These are phyloP conservation scores for Diaporthe ampelina DNA, from an alignment of 2,329 filamentous ascomycete species.

Conservation along the genomic window DNA sequence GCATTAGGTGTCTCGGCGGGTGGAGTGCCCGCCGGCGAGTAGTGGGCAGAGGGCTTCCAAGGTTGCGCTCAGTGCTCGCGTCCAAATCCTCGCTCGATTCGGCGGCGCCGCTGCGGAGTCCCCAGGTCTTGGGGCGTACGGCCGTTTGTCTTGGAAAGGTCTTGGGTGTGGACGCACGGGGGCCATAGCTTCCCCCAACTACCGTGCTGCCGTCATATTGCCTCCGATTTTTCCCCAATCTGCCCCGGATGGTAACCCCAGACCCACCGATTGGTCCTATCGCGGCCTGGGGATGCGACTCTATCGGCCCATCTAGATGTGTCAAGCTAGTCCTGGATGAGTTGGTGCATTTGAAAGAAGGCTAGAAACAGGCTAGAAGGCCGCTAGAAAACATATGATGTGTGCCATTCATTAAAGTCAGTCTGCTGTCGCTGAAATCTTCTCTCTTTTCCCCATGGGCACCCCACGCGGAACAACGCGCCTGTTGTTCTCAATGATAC, in stretches of 20 bases:
- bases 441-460: not conserved
- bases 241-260: constrained; percentile 27
- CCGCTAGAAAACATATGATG: not conserved
- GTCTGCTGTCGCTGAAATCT: not conserved
- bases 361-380: not conserved
- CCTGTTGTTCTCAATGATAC: not conserved
- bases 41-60: not conserved
- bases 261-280: constrained; percentile 20
- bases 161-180: constrained; percentile 17
- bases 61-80: not conserved
- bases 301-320: constrained; percentile 21
- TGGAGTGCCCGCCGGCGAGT: constrained; percentile 5
- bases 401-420: not conserved
- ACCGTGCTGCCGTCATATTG: not conserved
- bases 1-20: constrained; percentile 20
- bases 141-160: constrained; percentile 30
- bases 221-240: constrained; percentile 31
- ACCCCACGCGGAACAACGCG: not conserved
- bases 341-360: not conserved
- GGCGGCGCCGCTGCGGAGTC: constrained; percentile 31
- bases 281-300: not conserved
- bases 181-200: not conserved
- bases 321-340: constrained; percentile 14
- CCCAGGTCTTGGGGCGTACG: constrained; percentile 5
- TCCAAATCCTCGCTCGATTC: constrained; percentile 25